Evolutionary conservation across 108 stramenopile species (phyloP), one percentile per base, ranked within the genome.

Genomic region (Stephanodiscus minutulus): DNA sequence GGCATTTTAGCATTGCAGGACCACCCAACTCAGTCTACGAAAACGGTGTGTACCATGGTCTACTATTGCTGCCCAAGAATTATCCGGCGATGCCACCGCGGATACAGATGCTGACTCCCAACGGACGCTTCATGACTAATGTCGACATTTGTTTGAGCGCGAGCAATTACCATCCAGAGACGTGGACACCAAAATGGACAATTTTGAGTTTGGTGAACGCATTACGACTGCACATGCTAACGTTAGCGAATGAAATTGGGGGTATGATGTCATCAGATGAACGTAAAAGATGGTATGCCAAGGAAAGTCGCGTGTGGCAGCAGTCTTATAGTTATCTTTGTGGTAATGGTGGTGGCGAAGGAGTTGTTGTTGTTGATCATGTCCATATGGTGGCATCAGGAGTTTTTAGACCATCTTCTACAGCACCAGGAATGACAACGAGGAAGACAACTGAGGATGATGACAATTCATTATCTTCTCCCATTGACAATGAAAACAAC

Each of bases 1-100:
- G 96, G 96, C 96, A 97, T 68, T 97, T 97, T 73, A 87, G 89
- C 15, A 82, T 97, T 41, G 33, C 60, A 21, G 96, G 96, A 25
- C 76, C 89, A 1, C 74, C 76, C 28, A 81, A 78, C 57, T 85
- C 88, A 10, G 66, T 73, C 0, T 97, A 86, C 64, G 88, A 83
- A 61, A 27, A 78, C 12, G 96, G 96, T 10, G 74, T 95, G 12
- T 97, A 97, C 70, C 96, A 97, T 71, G 96, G 96, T 31, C 75
- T 85, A 9, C 82, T 95, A 8, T 18, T 90, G 1, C 68, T 97
- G 18, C 92, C 94, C 4, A 79, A 74, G 50, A 86, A 97, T 60
- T 97, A 97, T 80, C 96, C 96, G 7, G 75, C 75, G 5, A 76
- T 85, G 44, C 93, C 96, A 54, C 96, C 96, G 5, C 85, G 89